phyloP scores from a whole-genome alignment of 495 filamentous ascomycete species.

The Xylaria palmicola region DNA sequence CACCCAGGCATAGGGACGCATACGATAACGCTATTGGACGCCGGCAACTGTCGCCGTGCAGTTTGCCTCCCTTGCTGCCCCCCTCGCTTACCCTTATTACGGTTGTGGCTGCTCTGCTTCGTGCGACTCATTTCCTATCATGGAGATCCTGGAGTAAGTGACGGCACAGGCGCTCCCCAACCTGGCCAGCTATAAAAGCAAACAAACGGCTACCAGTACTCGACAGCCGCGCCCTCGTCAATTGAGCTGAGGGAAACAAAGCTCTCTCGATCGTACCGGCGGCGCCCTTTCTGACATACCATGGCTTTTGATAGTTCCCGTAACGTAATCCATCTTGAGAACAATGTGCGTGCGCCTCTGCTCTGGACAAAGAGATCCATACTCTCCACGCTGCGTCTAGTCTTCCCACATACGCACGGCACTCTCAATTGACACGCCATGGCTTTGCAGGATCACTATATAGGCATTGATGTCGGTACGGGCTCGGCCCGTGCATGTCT shows the following conservation, averaged over 20 bases:
- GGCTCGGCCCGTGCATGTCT: slow-evolving; percentile 93
- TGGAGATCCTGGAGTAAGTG: slow-evolving; percentile 19
- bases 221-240: background rate
- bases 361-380: background rate
- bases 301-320: slow-evolving; percentile 17
- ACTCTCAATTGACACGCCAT: slow-evolving; percentile 22
- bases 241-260: too few species aligned
- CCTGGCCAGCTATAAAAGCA: background rate
- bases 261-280: background rate
- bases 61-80: background rate
- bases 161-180: background rate
- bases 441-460: slow-evolving; percentile 57
- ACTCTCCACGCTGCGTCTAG: background rate
- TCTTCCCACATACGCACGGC: background rate
- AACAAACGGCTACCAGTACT: background rate
- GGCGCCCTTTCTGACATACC: slow-evolving; percentile 1
- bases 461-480: slow-evolving; percentile 95
- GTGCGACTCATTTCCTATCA: slow-evolving; percentile 9
- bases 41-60: slow-evolving; percentile 6
- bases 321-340: slow-evolving; percentile 17
- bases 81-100: background rate
- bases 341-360: slow-evolving; percentile 12
- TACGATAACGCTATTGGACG: slow-evolving; percentile 8
- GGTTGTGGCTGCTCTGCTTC: slow-evolving; percentile 1
- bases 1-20: too few species aligned